Conservation (phyloP, 78 protist genomes). For the Emiliania huxleyi region DNA sequence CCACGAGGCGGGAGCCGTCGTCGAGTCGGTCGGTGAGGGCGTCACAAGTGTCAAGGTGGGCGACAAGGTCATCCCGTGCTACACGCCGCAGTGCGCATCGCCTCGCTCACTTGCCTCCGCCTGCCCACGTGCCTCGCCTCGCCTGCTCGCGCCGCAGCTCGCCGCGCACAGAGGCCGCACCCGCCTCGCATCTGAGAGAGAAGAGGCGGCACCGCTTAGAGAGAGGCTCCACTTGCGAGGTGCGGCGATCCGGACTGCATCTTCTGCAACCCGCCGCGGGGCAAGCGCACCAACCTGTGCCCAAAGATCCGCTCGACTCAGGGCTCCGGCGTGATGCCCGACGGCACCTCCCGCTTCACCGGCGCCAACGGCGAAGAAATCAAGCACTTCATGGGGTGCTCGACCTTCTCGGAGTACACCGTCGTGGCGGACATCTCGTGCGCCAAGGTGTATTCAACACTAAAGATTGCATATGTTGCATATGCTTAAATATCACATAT, state of each 20-base stretch:
- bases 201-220: no score
- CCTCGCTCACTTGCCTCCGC: no score
- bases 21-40: neutral
- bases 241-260: neutral
- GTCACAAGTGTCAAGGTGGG: neutral
- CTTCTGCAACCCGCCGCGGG: neutral
- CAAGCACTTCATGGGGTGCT: neutral
- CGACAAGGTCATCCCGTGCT: slow-evolving; percentile 9
- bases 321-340: neutral
- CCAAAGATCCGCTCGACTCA: neutral
- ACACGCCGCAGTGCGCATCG: slow-evolving; percentile 3
- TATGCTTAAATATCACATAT: no score
- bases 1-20: slow-evolving; percentile 26
- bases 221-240: no score
- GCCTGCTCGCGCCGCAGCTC: no score
- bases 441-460: neutral
- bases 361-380: neutral
- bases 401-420: neutral
- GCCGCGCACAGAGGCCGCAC: no score
- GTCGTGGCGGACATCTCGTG: neutral
- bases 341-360: neutral
- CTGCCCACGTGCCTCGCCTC: no score
- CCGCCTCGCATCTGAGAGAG: no score
- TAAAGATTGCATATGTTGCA: no score
- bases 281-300: neutral